Base-by-base conservation (phyloP, 306 rosid species). In the Begonia loranthoides region DNA sequence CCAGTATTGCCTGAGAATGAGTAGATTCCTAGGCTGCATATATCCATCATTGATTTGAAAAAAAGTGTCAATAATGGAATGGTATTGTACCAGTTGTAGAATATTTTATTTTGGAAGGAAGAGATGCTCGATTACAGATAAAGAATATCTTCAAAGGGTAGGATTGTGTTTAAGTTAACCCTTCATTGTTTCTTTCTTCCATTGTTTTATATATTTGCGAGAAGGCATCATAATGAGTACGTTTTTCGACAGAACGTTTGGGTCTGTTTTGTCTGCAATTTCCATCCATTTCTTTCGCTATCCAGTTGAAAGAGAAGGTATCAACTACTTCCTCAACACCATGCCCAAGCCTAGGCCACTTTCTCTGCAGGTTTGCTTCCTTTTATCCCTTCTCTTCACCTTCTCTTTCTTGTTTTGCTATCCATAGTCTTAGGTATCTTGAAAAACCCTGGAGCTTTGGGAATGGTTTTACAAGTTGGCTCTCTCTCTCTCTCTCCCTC, bases 281-380 rank as follows among this genome's bases (percentile, higher is more conserved):
- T 79, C 46, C 59, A 41, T 60, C 59, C 57, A 74, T 3, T 67
- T 47, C 67, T 69, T 77, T 60, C 22, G 45, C 41, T 40, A 54
- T 67, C 79, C 40, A 15, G 41, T 49, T 15, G 36, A 28, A 49
- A 56, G 50, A 50, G 24, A 58, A 41, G 57, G 71, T 63, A 51
- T 13, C 66, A 9, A 50, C 68, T 60, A 17, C 59, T 13, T 39
- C 59, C 54, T 62, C 63, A 69, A 70, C 67, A 80, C 70, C 53
- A 87, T 89, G 95, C 73, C 94, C 0, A 82, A 73, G 81, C 73
- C 82, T 68, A 81, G 79, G 38, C 94, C 94, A 1, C 73, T 85
- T 63, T 79, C 97, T 12, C 71, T 89, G 56, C 87, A 89, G 97
- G 97, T 85, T 66, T 43, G 59, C 58, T 59, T 62, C 59, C 52